Conservation (phyloP, 768 basidiomycete genomes). For the Naganishia randhawae region DNA sequence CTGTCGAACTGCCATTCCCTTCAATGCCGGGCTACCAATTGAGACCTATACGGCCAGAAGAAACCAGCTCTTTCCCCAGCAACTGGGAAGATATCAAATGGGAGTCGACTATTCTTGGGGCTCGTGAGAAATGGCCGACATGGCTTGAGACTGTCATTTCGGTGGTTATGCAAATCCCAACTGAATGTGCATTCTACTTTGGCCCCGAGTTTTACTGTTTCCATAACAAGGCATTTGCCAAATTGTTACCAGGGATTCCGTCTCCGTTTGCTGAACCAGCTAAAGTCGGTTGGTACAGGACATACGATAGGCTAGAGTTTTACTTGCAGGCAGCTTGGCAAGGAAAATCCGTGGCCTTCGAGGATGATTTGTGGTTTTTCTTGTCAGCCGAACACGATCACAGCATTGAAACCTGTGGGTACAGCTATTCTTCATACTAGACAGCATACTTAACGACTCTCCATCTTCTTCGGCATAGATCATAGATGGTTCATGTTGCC, state of each 20-base stretch:
- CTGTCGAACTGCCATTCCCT: conserved; percentile 11
- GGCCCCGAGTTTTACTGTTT: conserved; percentile 15
- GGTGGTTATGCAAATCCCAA: conserved; percentile 10
- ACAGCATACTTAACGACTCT: background rate
- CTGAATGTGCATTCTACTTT: conserved; percentile 17
- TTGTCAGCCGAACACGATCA: conserved; percentile 7
- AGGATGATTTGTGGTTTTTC: conserved; percentile 19
- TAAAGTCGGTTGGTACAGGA: conserved; percentile 21
- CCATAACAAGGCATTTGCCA: conserved; percentile 20
- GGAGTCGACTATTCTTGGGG: conserved; percentile 11
- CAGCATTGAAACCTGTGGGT: conserved; percentile 8
- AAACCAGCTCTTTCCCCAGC: background rate
- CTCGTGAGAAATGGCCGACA: background rate
- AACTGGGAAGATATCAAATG: conserved; percentile 20
- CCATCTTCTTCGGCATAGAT: background rate
- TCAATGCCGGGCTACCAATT: background rate
- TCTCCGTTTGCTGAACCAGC: conserved; percentile 19
- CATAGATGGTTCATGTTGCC: conserved; percentile 18
- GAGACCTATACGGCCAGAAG: background rate
- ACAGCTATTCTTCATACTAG: background rate
- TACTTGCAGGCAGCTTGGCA: conserved; percentile 12
- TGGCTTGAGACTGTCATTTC: conserved; percentile 16
- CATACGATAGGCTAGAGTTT: conserved; percentile 12
- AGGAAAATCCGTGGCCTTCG: conserved; percentile 14
- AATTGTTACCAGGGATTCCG: conserved; percentile 4